Conservation (phyloP, 1,284 basidiomycete genomes). For the Rhodofomes roseus region DNA sequence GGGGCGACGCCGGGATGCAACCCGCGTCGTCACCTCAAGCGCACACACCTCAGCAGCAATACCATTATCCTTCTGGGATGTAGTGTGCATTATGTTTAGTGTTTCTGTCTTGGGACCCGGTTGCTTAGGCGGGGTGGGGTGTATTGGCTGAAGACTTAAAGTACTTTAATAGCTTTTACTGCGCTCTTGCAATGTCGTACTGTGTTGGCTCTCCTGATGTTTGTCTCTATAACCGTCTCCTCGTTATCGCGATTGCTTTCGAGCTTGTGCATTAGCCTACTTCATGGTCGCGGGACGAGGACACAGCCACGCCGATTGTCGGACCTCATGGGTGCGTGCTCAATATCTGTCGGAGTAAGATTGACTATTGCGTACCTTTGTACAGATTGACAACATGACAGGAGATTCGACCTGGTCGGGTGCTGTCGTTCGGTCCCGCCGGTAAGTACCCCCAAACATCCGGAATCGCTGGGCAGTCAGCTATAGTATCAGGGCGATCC, state of each 20-base stretch:
- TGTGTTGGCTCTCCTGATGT: background rate
- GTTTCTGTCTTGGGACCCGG: slow-evolving; percentile 2
- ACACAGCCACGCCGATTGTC: background rate
- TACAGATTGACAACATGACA: background rate
- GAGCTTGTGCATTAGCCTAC: background rate
- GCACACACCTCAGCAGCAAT: background rate
- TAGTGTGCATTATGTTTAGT: background rate
- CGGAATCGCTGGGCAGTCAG: too few relatives aligned
- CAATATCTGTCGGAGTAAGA: background rate
- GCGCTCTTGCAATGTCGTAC: background rate
- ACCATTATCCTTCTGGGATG: slow-evolving; percentile 4
- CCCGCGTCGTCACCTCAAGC: background rate
- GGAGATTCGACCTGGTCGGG: background rate
- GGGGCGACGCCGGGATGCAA: slow-evolving; percentile 11
- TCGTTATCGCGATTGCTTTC: slow-evolving; percentile 1
- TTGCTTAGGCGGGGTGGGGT: background rate
- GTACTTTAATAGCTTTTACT: slow-evolving; percentile 1
- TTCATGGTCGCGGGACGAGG: background rate
- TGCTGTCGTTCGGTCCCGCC: background rate
- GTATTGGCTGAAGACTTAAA: background rate
- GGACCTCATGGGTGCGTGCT: background rate
- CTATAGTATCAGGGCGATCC: too few relatives aligned
- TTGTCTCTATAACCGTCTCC: background rate
- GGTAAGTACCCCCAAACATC: background rate
- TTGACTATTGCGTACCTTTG: background rate